These are phyloP conservation scores for Yamadazyma aaseri DNA, from an alignment of 1,139 yeast genomes.

Conservation along the genomic window DNA sequence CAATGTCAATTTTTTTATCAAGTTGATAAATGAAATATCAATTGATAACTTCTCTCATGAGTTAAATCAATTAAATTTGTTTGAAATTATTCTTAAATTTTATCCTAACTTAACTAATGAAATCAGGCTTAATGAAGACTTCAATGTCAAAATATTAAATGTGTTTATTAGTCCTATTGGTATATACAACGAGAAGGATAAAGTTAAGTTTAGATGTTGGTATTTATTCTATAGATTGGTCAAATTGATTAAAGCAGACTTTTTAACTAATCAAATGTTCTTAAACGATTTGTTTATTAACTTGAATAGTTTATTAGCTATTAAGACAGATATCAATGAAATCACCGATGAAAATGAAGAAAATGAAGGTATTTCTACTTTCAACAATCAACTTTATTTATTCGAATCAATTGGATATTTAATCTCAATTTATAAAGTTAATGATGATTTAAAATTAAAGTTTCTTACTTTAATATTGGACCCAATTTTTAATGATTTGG, in stretches of 20 bases:
- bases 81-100: conserved; percentile 84
- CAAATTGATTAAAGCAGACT: conserved; percentile 65
- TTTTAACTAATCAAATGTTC: conserved; percentile 29
- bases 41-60: conserved; percentile 63
- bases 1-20: conserved; percentile 61
- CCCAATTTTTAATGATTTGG: conserved; percentile 78
- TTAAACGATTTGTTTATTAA: conserved; percentile 39
- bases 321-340: conserved; percentile 57
- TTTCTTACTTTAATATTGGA: conserved; percentile 64
- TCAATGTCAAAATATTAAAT: conserved; percentile 65
- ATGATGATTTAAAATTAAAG: conserved; percentile 33
- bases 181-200: conserved; percentile 67
- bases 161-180: conserved; percentile 81
- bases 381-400: conserved; percentile 76
- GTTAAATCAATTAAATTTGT: conserved; percentile 72
- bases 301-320: conserved; percentile 44
- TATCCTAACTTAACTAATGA: conserved; percentile 57
- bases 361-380: conserved; percentile 57
- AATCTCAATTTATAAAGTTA: conserved; percentile 48
- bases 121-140: conserved; percentile 41
- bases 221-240: conserved; percentile 82
- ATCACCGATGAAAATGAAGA: conserved; percentile 51
- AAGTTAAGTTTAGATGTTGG: conserved; percentile 86
- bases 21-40: conserved; percentile 56
- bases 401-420: conserved; percentile 79